Conservation (phyloP, 2,329 filamentous ascomycete genomes). For the Pseudogymnoascus sp. region DNA sequence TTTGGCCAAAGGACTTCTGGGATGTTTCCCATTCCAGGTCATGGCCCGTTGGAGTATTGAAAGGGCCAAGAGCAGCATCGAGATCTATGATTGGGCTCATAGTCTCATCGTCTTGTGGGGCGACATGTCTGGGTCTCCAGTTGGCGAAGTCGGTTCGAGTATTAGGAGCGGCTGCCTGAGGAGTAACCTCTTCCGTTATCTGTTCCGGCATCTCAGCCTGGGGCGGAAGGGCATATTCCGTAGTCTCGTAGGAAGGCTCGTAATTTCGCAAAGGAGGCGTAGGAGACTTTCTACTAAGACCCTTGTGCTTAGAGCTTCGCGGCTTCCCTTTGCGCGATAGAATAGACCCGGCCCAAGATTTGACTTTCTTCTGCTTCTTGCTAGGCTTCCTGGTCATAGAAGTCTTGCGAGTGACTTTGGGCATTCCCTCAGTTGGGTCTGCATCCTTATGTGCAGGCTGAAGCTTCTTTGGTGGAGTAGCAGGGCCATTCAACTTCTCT, state of each 20-base stretch:
- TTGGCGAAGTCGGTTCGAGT: slow-evolving; percentile 24
- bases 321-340: slow-evolving; percentile 42
- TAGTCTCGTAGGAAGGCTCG: slow-evolving; percentile 17
- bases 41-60: slow-evolving; percentile 67
- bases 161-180: slow-evolving; percentile 7
- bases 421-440: slow-evolving; percentile 16
- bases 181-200: slow-evolving; percentile 21
- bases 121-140: slow-evolving; percentile 34
- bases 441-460: slow-evolving; percentile 13
- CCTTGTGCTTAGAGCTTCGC: slow-evolving; percentile 35
- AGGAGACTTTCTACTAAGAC: slow-evolving; percentile 31
- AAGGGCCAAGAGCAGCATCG: slow-evolving; percentile 86
- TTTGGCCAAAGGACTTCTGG: slow-evolving; percentile 46
- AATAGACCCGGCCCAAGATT: slow-evolving; percentile 49
- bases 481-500: slow-evolving; percentile 22
- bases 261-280: slow-evolving; percentile 34
- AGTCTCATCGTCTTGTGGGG: slow-evolving; percentile 50
- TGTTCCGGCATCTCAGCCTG: slow-evolving; percentile 13
- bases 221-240: slow-evolving; percentile 11
- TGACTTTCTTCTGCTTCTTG: slow-evolving; percentile 67
- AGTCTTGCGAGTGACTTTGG: slow-evolving; percentile 18
- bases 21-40: slow-evolving; percentile 63
- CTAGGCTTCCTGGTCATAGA: slow-evolving; percentile 27
- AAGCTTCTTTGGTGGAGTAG: slow-evolving; percentile 11
- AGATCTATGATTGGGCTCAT: slow-evolving; percentile 83